A percentile compares a stretch with the other conserved stretches of the same genome.
phyloP scores from a whole-genome alignment of 192 early-diverging fungal species.

The Umbelopsis vinacea region DNA sequence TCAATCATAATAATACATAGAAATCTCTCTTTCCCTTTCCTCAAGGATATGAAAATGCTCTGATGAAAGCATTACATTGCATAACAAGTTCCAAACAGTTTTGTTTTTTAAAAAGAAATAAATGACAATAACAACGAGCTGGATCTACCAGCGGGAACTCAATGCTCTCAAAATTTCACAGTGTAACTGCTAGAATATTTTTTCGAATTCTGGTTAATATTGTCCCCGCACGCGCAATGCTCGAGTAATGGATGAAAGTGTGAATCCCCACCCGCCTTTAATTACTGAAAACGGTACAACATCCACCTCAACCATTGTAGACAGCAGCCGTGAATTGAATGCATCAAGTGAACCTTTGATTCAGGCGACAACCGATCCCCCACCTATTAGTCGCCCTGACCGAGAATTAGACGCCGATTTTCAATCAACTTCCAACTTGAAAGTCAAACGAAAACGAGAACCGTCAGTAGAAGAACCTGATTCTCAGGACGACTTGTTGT shows the following conservation, averaged over 20 bases:
- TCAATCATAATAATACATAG: too few species aligned
- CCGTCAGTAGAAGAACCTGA: not conserved
- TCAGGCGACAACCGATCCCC: not conserved
- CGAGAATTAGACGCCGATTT: not conserved
- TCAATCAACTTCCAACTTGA: not conserved
- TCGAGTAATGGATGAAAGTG: not conserved
- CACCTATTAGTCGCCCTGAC: not conserved
- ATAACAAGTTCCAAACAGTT: too few species aligned
- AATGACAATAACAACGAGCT: too few species aligned
- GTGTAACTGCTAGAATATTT: too few species aligned
- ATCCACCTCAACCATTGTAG: not conserved
- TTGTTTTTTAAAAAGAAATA: too few species aligned
- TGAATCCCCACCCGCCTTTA: not conserved
- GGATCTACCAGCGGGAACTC: too few species aligned
- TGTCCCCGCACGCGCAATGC: not conserved
- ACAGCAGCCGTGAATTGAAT: not conserved
- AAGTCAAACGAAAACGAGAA: not conserved
- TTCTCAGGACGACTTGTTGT: not conserved
- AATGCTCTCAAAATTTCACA: too few species aligned
- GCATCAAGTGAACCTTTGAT: not conserved
- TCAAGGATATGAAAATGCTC: too few species aligned
- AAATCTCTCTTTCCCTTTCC: too few species aligned
- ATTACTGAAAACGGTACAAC: not conserved
- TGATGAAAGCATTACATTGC: too few species aligned
- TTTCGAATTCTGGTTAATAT: not conserved